Percentiles rank a stretch among this genome's conserved stretches.
Evolutionary conservation across 352 stramenopile genomes (phyloP).

Genomic region (Phytophthora pini): DNA sequence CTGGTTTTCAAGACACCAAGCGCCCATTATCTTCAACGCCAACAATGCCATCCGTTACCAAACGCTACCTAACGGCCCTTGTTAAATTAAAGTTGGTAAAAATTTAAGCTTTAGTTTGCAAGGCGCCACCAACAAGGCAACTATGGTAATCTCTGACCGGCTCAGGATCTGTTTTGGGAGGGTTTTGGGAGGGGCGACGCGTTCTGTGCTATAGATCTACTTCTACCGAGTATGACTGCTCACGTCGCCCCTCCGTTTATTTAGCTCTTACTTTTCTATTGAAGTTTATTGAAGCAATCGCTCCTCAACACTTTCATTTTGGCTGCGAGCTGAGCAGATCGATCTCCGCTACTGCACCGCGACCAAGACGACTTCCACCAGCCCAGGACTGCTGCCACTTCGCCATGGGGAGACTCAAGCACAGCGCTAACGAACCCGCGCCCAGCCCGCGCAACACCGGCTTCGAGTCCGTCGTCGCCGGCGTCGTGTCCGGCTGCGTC

Average conservation of each 20-base stretch:
- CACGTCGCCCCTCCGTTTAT: constrained; percentile 37
- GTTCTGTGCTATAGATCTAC: neutral
- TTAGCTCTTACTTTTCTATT: neutral
- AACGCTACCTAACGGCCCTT: neutral
- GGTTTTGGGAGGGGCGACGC: constrained; percentile 22
- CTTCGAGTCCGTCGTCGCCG: constrained; percentile 72
- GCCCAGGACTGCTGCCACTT: constrained; percentile 8
- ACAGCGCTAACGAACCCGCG: neutral
- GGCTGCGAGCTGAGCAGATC: constrained; percentile 15
- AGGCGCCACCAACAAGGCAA: too few relatives aligned
- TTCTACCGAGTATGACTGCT: neutral
- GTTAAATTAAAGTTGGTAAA: too few relatives aligned
- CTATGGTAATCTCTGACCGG: too few relatives aligned
- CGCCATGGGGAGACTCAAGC: constrained; percentile 28
- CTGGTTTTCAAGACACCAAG: neutral
- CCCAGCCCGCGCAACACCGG: constrained; percentile 33
- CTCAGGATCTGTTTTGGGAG: too few relatives aligned
- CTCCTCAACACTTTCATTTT: constrained; percentile 31
- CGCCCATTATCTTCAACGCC: neutral
- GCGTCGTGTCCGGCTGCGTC: constrained; percentile 80
- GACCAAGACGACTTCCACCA: constrained; percentile 20
- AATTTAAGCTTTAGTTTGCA: too few relatives aligned
- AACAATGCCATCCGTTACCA: constrained; percentile 20
- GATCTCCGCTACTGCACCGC: neutral
- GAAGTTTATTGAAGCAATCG: too few relatives aligned